Evolutionary conservation across 2,329 filamentous ascomycete species (phyloP).

Genomic region (Rutstroemia sp.): DNA sequence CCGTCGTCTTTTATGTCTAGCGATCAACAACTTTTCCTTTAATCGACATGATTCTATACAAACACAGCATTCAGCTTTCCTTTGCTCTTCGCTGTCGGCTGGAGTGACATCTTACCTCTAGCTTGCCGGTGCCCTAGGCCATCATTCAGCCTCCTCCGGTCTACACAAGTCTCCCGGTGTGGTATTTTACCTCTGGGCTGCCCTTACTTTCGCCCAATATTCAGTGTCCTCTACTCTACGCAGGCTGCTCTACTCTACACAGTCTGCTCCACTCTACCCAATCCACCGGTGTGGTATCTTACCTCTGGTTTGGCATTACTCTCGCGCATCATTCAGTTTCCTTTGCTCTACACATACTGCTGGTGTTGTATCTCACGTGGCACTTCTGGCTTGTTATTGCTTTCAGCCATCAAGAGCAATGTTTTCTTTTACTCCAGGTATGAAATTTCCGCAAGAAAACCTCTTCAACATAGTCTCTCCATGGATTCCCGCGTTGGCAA

Average conservation of each 20-base stretch:
- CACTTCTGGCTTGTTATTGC: conserved; percentile 16
- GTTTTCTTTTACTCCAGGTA: conserved; percentile 26
- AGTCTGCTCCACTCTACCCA: no score
- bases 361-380: conserved; percentile 10
- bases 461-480: no score
- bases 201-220: no score
- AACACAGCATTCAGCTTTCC: no score
- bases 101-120: conserved; percentile 11
- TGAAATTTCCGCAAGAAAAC: background rate
- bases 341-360: conserved; percentile 22
- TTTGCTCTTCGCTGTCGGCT: background rate
- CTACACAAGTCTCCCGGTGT: conserved; percentile 8
- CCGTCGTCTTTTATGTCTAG: no score
- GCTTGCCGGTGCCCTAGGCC: conserved; percentile 15
- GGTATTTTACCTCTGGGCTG: no score
- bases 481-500: background rate
- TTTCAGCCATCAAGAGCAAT: conserved; percentile 15
- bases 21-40: no score
- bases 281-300: background rate
- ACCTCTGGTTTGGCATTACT: conserved; percentile 16
- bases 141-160: conserved; percentile 17
- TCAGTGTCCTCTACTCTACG: no score
- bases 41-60: no score
- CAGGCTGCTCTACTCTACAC: no score
- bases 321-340: conserved; percentile 8